Conservation (phyloP, 768 basidiomycete species). For the Neoboletus subvelutipes region DNA sequence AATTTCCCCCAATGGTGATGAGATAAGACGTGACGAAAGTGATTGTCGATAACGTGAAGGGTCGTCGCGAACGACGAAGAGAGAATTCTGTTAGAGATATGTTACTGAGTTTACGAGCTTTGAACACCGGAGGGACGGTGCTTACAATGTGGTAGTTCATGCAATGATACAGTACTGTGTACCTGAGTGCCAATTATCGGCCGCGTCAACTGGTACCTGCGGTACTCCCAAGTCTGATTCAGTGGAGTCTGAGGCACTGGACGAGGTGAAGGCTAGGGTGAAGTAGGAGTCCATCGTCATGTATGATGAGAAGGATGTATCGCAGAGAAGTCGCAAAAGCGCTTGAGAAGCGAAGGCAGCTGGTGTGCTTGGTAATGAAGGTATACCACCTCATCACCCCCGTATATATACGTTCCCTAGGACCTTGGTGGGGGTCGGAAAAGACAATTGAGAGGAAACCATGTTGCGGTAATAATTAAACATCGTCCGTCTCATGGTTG, state of each 20-base stretch:
- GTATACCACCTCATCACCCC: neutral
- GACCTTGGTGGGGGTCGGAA: neutral
- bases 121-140: neutral
- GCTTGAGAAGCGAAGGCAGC: slow-evolving; percentile 6
- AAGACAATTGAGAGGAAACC: slow-evolving; percentile 18
- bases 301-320: slow-evolving; percentile 3
- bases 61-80: neutral
- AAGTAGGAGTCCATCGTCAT: slow-evolving; percentile 22
- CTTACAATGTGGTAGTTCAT: slow-evolving; percentile 20
- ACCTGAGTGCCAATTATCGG: neutral
- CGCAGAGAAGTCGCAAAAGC: slow-evolving; percentile 2
- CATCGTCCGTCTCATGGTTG: neutral
- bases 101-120: neutral
- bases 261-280: neutral
- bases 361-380: slow-evolving; percentile 1
- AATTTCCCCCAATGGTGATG: neutral
- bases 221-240: slow-evolving; percentile 40
- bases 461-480: neutral
- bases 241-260: neutral
- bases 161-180: neutral
- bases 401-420: slow-evolving; percentile 15
- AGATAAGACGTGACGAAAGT: neutral
- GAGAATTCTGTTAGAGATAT: neutral
- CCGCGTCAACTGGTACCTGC: neutral
- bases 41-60: neutral